A percentile compares a stretch with the other conserved stretches of the same genome.
These are phyloP conservation scores for Alternaria viburni DNA, from an alignment of 2,329 filamentous ascomycete species.

Conservation along the genomic window DNA sequence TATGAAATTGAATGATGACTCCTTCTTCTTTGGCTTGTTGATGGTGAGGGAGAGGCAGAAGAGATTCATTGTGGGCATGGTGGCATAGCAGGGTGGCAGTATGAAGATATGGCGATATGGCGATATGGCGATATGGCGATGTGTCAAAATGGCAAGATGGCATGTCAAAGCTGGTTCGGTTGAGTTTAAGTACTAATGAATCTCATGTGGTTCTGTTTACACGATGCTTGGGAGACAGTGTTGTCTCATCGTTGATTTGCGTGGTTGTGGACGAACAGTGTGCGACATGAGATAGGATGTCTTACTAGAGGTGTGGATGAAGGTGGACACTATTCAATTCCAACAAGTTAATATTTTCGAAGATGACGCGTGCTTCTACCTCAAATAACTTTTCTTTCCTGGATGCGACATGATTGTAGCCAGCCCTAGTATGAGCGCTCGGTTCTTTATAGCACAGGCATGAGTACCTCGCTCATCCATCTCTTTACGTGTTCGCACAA, in stretches of 20 bases:
- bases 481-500: constrained; percentile 8
- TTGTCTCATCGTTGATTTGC: not conserved
- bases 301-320: not conserved
- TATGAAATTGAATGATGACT: not conserved
- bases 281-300: not conserved
- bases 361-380: not conserved
- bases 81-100: not conserved
- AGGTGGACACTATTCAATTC: not conserved
- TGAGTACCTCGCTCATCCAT: constrained; percentile 33
- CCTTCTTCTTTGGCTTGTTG: not conserved
- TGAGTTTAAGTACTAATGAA: not conserved
- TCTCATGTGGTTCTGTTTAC: not conserved
- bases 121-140: too few relatives aligned
- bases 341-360: not conserved
- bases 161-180: not conserved
- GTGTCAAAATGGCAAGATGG: not conserved
- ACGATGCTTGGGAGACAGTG: not conserved
- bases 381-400: too few relatives aligned
- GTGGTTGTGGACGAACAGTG: not conserved
- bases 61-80: not conserved
- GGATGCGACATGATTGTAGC: not conserved
- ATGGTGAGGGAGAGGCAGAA: not conserved
- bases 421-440: not conserved
- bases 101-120: not conserved
- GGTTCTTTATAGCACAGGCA: constrained; percentile 26